Evolutionary conservation across 371 early-diverging fungal genomes (phyloP).

Genomic region (Syncephalastrum racemosum): DNA sequence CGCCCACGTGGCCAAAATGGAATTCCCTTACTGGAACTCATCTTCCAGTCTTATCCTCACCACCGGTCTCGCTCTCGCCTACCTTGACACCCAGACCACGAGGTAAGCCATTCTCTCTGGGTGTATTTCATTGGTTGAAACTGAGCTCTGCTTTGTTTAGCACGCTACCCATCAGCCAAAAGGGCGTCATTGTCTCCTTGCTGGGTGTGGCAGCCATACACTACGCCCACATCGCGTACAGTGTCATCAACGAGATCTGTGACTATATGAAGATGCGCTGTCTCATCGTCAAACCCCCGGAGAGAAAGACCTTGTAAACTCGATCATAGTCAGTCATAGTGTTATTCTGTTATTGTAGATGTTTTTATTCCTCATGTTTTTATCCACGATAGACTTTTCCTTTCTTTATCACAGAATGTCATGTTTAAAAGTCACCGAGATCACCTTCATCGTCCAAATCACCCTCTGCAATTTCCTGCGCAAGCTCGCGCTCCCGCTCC

Average conservation of each 20-base stretch:
- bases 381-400: no score
- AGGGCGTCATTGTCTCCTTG: constrained; percentile 22
- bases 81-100: constrained; percentile 47
- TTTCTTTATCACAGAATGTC: no score
- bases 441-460: constrained; percentile 81
- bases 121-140: not conserved
- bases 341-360: no score
- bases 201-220: constrained; percentile 26
- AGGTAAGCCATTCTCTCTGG: constrained; percentile 44
- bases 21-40: constrained; percentile 74
- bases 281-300: constrained; percentile 25
- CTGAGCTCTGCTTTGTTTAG: constrained; percentile 6
- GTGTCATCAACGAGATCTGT: constrained; percentile 83
- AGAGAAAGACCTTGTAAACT: no score
- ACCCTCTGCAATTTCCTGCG: constrained; percentile 87
- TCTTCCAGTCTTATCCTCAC: constrained; percentile 51
- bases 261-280: constrained; percentile 82
- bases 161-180: constrained; percentile 22
- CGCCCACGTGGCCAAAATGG: constrained; percentile 80
- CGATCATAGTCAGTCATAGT: no score
- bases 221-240: constrained; percentile 70
- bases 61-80: constrained; percentile 68
- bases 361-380: no score
- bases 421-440: constrained; percentile 45
- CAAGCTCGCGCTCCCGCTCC: constrained; percentile 90